A percentile compares a stretch with the other conserved stretches of the same genome.
These are phyloP conservation scores for Aspergillus sp. DNA, from an alignment of 2,329 filamentous ascomycete species.

Conservation along the genomic window DNA sequence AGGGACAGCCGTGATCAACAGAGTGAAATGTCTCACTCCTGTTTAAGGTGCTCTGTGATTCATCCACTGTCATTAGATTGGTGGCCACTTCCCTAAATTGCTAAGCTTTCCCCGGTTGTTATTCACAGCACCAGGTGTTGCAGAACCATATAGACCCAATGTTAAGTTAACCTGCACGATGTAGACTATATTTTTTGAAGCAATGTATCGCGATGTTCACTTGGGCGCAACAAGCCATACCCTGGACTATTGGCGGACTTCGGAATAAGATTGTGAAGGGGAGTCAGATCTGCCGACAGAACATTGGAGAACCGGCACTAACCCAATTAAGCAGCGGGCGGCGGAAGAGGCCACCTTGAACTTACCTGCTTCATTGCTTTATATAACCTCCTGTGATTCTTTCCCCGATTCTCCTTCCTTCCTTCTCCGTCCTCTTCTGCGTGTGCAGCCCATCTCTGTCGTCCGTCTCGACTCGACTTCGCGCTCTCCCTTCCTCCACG, in stretches of 20 bases:
- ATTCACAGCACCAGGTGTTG: too few relatives aligned
- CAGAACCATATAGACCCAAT: too few relatives aligned
- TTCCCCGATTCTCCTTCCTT: slow-evolving; percentile 20
- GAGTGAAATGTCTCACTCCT: background rate
- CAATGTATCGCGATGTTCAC: background rate
- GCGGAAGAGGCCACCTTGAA: slow-evolving; percentile 48
- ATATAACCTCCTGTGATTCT: slow-evolving; percentile 31
- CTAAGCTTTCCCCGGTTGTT: too few relatives aligned
- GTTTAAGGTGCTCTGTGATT: too few relatives aligned
- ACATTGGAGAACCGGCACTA: slow-evolving; percentile 20
- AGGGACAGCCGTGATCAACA: too few relatives aligned
- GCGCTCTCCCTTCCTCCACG: slow-evolving; percentile 13
- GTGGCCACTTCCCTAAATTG: too few relatives aligned
- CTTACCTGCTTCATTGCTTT: slow-evolving; percentile 29
- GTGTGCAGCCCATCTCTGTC: background rate
- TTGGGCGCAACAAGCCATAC: too few relatives aligned
- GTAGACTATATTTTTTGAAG: too few relatives aligned
- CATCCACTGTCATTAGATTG: background rate
- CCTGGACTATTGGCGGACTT: background rate
- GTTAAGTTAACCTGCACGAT: too few relatives aligned
- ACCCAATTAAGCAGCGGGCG: slow-evolving; percentile 19
- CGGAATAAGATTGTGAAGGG: background rate
- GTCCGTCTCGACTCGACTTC: slow-evolving; percentile 12
- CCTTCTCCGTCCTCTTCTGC: slow-evolving; percentile 14
- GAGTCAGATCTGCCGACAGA: slow-evolving; percentile 9